Evolutionary conservation across 1,284 basidiomycete species (phyloP).

Genomic region (Prillingera fragicola): DNA sequence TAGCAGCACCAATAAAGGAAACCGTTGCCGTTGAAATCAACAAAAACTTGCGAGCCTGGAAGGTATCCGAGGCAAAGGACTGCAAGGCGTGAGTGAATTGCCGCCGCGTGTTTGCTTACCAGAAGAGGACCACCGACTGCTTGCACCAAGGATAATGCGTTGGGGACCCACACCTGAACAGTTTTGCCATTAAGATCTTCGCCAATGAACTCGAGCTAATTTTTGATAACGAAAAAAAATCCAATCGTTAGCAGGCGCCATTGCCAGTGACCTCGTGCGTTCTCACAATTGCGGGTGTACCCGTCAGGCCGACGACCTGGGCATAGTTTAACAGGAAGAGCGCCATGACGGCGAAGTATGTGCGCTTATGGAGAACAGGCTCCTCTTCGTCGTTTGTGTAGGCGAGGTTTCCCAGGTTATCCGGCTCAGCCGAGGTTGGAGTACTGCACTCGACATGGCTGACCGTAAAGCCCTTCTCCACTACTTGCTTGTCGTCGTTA

Average conservation of each 20-base stretch:
- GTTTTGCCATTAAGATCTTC: not conserved
- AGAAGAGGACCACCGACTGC: slow-evolving; percentile 6
- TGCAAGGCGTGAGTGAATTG: not conserved
- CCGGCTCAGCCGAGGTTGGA: too few species aligned
- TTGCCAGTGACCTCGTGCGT: too few species aligned
- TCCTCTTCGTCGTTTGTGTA: not conserved
- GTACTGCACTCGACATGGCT: too few species aligned
- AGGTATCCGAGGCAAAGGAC: slow-evolving; percentile 13
- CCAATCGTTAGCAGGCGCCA: not conserved
- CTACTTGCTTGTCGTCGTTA: too few species aligned
- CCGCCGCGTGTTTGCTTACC: not conserved
- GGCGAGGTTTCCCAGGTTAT: too few species aligned
- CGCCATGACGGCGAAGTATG: not conserved
- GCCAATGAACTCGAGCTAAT: slow-evolving; percentile 9
- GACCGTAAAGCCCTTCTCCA: too few species aligned
- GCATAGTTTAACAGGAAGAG: not conserved
- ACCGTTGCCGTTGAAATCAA: slow-evolving; percentile 4
- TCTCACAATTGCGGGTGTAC: not conserved
- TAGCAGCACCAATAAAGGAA: slow-evolving; percentile 12
- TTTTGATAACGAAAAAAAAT: not conserved
- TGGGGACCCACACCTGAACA: slow-evolving; percentile 8
- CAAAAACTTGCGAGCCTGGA: slow-evolving; percentile 10
- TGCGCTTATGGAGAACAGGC: not conserved
- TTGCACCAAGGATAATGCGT: slow-evolving; percentile 8
- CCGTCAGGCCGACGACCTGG: not conserved